Evolutionary conservation across 495 filamentous ascomycete species (phyloP).

Genomic region (Tuber umbilicatum): DNA sequence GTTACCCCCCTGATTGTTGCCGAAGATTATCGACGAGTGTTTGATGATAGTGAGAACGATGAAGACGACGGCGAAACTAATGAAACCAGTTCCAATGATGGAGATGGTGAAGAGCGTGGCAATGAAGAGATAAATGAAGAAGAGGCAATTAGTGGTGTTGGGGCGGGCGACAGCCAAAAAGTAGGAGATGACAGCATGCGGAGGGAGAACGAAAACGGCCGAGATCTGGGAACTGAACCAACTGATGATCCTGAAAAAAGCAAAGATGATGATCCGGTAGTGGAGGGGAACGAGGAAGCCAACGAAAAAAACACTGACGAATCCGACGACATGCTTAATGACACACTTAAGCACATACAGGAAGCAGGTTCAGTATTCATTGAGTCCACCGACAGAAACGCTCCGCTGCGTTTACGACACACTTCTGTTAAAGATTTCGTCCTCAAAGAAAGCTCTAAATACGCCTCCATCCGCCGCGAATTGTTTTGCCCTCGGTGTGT

Average conservation of each 20-base stretch:
- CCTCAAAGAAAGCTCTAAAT: conserved; percentile 8
- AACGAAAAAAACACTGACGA: background rate
- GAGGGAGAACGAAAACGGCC: background rate
- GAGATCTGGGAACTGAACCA: background rate
- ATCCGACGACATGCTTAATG: conserved; percentile 9
- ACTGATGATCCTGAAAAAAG: background rate
- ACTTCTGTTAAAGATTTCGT: conserved; percentile 20
- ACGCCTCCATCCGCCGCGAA: background rate
- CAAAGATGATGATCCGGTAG: background rate
- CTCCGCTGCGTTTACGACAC: conserved; percentile 13
- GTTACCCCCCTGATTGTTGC: conserved; percentile 17
- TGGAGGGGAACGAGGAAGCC: background rate
- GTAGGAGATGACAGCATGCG: background rate
- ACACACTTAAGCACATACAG: conserved; percentile 8
- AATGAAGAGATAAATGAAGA: background rate
- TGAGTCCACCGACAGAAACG: conserved; percentile 9
- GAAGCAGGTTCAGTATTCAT: conserved; percentile 21
- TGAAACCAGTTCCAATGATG: background rate
- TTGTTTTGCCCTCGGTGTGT: conserved; percentile 7
- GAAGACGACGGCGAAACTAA: background rate
- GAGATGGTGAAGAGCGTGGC: conserved; percentile 2
- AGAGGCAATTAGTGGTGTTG: background rate
- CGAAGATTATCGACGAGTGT: conserved; percentile 33
- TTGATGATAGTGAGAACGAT: conserved; percentile 35
- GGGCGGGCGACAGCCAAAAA: background rate